Evolutionary conservation across 306 rosid species (phyloP).

Genomic region (Malus sylvestris): DNA sequence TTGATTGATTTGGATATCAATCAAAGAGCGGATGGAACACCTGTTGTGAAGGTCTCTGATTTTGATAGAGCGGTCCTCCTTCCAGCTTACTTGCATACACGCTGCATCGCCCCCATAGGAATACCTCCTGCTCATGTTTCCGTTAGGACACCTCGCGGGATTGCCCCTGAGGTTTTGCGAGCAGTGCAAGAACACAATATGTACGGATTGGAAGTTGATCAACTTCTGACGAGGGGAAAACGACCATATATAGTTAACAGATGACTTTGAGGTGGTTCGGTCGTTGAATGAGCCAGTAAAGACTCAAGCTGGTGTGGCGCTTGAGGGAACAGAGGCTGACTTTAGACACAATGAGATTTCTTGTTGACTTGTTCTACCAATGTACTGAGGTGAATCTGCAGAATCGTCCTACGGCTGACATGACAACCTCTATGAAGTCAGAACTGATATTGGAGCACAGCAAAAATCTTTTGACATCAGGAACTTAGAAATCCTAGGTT

Average conservation of each 20-base stretch:
- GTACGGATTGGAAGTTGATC: conserved; percentile 83
- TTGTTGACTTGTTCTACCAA: conserved; percentile 54
- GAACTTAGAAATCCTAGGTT: conserved; percentile 29
- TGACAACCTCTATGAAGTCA: conserved; percentile 40
- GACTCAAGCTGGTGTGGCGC: conserved; percentile 43
- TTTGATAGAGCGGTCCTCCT: conserved; percentile 92
- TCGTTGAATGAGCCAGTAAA: not conserved
- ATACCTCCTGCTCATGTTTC: conserved; percentile 72
- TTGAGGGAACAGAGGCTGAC: conserved; percentile 35
- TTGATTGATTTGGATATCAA: conserved; percentile 65
- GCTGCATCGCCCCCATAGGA: conserved; percentile 83
- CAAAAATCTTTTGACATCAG: conserved; percentile 11
- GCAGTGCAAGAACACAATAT: conserved; percentile 50
- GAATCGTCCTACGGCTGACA: conserved; percentile 65
- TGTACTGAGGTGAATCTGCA: conserved; percentile 63
- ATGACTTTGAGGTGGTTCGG: conserved; percentile 46
- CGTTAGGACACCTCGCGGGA: conserved; percentile 96
- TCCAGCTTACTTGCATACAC: conserved; percentile 61
- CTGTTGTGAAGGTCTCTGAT: conserved; percentile 87
- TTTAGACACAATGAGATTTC: conserved; percentile 32
- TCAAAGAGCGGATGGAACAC: conserved; percentile 58
- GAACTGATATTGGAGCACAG: conserved; percentile 35
- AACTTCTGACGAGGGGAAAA: conserved; percentile 52
- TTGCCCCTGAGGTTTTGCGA: conserved; percentile 92
- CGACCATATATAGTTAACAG: conserved; percentile 49